A percentile compares a stretch with the other conserved stretches of the same genome.
Conservation (phyloP, 2,329 filamentous ascomycete genomes). For the Lachnellula suecica region DNA sequence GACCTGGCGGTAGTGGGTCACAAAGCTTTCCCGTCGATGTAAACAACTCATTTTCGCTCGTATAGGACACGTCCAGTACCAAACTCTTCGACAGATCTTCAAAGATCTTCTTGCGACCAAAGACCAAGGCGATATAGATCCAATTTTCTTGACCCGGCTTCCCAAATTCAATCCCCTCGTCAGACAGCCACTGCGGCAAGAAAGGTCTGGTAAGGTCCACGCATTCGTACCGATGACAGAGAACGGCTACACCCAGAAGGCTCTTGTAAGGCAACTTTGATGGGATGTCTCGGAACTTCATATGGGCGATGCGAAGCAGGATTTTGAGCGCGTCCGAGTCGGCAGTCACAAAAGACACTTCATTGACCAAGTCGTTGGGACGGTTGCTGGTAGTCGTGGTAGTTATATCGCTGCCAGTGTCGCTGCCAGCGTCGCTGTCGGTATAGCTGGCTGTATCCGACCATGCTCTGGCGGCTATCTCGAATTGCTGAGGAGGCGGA, state of each 20-base stretch:
- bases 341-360: conserved; percentile 2
- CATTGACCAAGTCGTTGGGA: no score
- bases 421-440: no score
- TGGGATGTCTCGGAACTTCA: conserved; percentile 1
- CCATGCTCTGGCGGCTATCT: no score
- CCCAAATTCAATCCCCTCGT: not conserved
- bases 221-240: conserved; percentile 1
- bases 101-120: conserved; percentile 1
- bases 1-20: no score
- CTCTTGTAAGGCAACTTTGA: not conserved
- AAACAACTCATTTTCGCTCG: not conserved
- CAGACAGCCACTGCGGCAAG: not conserved
- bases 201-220: not conserved
- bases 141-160: not conserved
- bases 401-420: no score
- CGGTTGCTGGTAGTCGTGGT: no score
- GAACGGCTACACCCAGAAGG: not conserved
- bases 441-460: no score
- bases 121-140: conserved; percentile 5
- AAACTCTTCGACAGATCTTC: not conserved
- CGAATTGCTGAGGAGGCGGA: no score
- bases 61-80: not conserved
- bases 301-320: conserved; percentile 9
- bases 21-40: not conserved
- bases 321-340: not conserved